A percentile compares a stretch with the other conserved stretches of the same genome.
Evolutionary conservation across 257 asterid species (phyloP).

Genomic region (Gentiana dahurica): DNA sequence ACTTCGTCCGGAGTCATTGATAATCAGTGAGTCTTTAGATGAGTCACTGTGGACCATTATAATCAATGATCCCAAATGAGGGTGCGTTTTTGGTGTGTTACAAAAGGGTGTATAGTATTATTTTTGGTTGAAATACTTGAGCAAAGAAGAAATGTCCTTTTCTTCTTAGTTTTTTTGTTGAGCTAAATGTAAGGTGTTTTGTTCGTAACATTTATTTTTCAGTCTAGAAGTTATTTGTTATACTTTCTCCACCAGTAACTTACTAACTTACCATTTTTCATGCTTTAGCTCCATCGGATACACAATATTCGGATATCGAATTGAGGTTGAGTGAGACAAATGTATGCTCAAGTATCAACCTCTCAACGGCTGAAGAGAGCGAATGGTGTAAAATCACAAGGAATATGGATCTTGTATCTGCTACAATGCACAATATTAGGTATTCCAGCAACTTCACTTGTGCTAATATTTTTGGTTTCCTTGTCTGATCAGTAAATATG

Average conservation of each 20-base stretch:
- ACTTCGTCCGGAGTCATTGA: too few relatives aligned
- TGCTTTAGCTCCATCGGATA: slow-evolving; percentile 55
- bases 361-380: slow-evolving; percentile 35
- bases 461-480: background rate
- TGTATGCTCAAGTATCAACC: slow-evolving; percentile 42
- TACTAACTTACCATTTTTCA: background rate
- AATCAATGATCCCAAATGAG: too few relatives aligned
- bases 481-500: background rate
- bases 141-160: background rate
- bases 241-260: background rate
- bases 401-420: slow-evolving; percentile 61
- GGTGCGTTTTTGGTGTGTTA: too few relatives aligned
- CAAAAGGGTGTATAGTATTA: too few relatives aligned
- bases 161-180: background rate
- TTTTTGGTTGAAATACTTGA: background rate
- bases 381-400: slow-evolving; percentile 86
- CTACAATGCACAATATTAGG: slow-evolving; percentile 59
- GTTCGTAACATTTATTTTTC: background rate
- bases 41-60: too few relatives aligned
- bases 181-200: background rate
- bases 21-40: too few relatives aligned
- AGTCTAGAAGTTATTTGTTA: background rate
- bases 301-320: slow-evolving; percentile 53
- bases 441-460: slow-evolving; percentile 5
- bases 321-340: slow-evolving; percentile 41